These are phyloP conservation scores for Colletotrichum sp. DNA, from an alignment of 2,329 filamentous ascomycete species.

Conservation along the genomic window DNA sequence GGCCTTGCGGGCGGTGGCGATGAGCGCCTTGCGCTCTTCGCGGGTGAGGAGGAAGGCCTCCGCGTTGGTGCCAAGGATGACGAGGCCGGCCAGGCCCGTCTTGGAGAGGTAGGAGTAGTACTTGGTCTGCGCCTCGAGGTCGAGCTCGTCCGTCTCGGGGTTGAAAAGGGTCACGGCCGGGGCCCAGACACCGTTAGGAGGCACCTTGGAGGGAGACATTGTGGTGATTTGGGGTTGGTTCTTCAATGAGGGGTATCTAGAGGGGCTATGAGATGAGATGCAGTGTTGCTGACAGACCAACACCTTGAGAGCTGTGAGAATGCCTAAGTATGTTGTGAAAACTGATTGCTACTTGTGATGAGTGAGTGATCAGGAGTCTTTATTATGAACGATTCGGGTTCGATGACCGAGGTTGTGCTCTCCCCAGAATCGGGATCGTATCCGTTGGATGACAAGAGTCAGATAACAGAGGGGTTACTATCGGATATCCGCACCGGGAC, in stretches of 20 bases:
- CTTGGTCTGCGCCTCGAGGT: constrained; percentile 51
- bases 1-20: constrained; percentile 59
- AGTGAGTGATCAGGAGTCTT: neutral
- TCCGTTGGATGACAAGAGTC: neutral
- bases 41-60: constrained; percentile 63
- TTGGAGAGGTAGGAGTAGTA: constrained; percentile 57
- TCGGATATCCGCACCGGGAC: constrained; percentile 20
- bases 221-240: neutral
- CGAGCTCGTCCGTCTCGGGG: constrained; percentile 50
- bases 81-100: constrained; percentile 55
- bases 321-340: neutral
- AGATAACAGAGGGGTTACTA: constrained; percentile 2
- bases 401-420: constrained; percentile 1
- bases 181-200: constrained; percentile 49
- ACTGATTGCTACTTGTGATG: neutral
- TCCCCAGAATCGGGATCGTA: neutral
- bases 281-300: rapidly evolving
- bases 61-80: constrained; percentile 60
- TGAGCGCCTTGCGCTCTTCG: constrained; percentile 62
- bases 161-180: constrained; percentile 62
- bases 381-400: neutral
- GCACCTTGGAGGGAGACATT: constrained; percentile 18
- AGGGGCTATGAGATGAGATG: neutral
- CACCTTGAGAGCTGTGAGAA: neutral
- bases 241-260: neutral